Evolutionary conservation across 768 basidiomycete species (phyloP), one percentile per base, ranked within the genome.

Genomic region (Kwoniella shandongensis): DNA sequence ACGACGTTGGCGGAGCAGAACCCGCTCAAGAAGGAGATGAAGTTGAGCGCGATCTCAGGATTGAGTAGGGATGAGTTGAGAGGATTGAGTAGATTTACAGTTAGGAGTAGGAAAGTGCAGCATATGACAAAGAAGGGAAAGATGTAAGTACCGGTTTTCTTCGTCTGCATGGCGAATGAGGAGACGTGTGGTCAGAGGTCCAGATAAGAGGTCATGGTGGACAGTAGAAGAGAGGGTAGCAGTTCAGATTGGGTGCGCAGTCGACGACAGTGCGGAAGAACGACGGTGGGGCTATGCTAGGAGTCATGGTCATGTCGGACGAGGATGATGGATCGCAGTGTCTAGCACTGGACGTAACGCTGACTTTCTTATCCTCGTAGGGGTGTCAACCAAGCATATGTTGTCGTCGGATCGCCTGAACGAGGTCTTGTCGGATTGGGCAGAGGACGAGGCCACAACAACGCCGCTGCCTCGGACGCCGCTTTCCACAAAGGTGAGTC

Each of bases 71-170:
- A 59, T n/a, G 77, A 79, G 61, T 56, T 79, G 44, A 60, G 74
- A 25, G 61, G 59, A 11, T 52, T 80, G 61, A 72, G 74, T 55
- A 65, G 75, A 54, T 77, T 71, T 62, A 73, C 73, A 20, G 66
- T 80, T 22, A 69, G 72, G 39, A 58, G 77, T 30, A 77, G 78
- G 64, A 79, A 84, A 39, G 86, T 93, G 65, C 84, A 84, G 3
- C 87, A 90, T 60, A 93, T 97, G 81, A 97, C 92, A 0, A 86
- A 88, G 54, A 98, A 97, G 78, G 96, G 96, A 13, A 94, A 91
- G 72, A 87, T 88, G 59, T 76, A 59, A 63, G 74, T 72, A 35
- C 26, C n/a, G n/a, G n/a, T n/a, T n/a, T n/a, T n/a, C n/a, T n/a
- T n/a, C n/a, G n/a, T n/a, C n/a, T n/a, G n/a, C n/a, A n/a, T n/a